Base-by-base conservation (phyloP, 2,329 filamentous ascomycete genomes). In the Colletotrichum costaricense region DNA sequence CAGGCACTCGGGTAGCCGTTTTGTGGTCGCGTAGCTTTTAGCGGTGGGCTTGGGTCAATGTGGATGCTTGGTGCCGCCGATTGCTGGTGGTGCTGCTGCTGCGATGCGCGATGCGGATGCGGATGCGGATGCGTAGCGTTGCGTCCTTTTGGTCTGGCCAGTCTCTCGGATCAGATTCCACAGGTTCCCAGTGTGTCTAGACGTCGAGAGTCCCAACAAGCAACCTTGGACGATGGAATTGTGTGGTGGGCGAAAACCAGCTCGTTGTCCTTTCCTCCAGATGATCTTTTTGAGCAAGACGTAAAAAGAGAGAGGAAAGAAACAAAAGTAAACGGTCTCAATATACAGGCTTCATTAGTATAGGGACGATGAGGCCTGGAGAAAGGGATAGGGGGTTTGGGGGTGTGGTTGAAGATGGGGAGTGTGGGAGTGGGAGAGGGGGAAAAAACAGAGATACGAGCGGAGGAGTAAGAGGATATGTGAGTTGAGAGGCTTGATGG, bases 271-370 rank as follows among this genome's bases (percentile, higher is more conserved):
- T 69, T 73, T 74, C 65, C 65, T 74, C 62, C 69, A 26, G 26
- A n/a, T 26, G 14, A 62, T 68, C 59, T 69, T 56, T 49, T 65
- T 60, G 55, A 57, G 71, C 57, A 63, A 72, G 56, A 63, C 60
- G 67, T 46, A 59, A 56, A 64, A 58, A 72, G 55, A 63, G 66
- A 46, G 68, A 72, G 63, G 66, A 57, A 66, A 72, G 73, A 72
- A 63, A 72, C 65, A 75, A 73, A 68, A 75, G 56, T 69, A 69
- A 74, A 69, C 63, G 57, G 54, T 59, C 73, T 75, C 76, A 77
- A 74, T 74, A 76, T 74, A 74, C 73, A 75, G 75, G 56, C 74
- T 58, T 74, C 74, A 75, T 74, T 70, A 72, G 74, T 71, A 65
- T 76, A 75, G 63, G 69, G 67, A 71, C 49, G 74, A 74, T 75